Evolutionary conservation across 495 filamentous ascomycete genomes (phyloP).

Genomic region (Oidiodendron maius): DNA sequence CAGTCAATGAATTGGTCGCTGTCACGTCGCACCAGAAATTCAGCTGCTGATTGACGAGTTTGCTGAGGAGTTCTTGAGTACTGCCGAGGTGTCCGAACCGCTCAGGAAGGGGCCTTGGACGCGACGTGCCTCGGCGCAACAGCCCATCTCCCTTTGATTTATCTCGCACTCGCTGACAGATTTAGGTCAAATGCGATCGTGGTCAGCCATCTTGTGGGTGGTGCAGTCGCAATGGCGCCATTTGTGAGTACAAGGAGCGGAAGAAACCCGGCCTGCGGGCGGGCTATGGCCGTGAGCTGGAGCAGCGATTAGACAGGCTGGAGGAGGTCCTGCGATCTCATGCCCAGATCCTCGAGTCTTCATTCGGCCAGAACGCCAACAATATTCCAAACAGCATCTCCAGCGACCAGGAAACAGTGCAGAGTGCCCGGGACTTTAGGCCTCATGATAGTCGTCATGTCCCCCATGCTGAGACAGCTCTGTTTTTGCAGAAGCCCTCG

Average conservation of each 20-base stretch:
- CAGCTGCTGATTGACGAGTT: too few relatives aligned
- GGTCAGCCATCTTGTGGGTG: conserved; percentile 82
- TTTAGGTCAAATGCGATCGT: conserved; percentile 72
- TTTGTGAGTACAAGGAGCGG: conserved; percentile 78
- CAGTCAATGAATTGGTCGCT: too few relatives aligned
- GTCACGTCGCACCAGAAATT: too few relatives aligned
- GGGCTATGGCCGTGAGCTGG: conserved; percentile 82
- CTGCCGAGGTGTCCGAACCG: too few relatives aligned
- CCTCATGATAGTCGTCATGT: conserved; percentile 36
- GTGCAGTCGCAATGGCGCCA: conserved; percentile 72
- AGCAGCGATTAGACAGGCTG: conserved; percentile 64
- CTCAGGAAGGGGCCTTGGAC: background rate
- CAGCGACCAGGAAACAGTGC: conserved; percentile 37
- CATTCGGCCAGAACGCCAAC: conserved; percentile 29
- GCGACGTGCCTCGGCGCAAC: background rate
- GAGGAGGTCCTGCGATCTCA: conserved; percentile 43
- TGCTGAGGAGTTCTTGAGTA: too few relatives aligned
- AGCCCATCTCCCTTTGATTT: too few relatives aligned
- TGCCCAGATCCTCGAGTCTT: conserved; percentile 36
- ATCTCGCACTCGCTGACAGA: conserved; percentile 1
- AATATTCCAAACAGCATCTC: conserved; percentile 36
- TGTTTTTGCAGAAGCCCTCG: conserved; percentile 57
- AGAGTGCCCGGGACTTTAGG: conserved; percentile 26
- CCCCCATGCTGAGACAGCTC: conserved; percentile 53
- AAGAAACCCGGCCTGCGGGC: conserved; percentile 72